A percentile compares a stretch with the other conserved stretches of the same genome.
These are phyloP conservation scores for Marchantia paleacea DNA, from an alignment of 225 moss, liverwort and hornwort species.

Conservation along the genomic window DNA sequence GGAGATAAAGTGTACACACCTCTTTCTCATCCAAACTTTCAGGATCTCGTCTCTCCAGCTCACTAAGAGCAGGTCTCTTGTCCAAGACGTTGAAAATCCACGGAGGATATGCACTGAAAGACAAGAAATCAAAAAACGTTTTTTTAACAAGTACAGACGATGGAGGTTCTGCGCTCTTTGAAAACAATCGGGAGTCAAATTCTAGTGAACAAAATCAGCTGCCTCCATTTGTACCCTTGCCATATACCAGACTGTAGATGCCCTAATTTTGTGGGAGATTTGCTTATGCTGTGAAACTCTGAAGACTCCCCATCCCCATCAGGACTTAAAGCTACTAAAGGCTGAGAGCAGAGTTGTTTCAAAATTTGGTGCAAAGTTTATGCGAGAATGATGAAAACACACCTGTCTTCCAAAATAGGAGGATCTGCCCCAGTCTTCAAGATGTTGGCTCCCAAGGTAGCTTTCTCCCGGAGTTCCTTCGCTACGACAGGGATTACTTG, in stretches of 20 bases:
- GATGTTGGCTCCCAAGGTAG: slow-evolving; percentile 83
- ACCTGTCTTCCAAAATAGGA: slow-evolving; percentile 66
- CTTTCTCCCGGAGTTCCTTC: slow-evolving; percentile 87
- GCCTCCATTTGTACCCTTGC: neutral
- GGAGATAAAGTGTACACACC: slow-evolving; percentile 21
- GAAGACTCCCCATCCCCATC: neutral
- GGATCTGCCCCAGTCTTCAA: slow-evolving; percentile 83
- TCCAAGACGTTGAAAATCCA: slow-evolving; percentile 72
- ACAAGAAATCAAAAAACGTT: neutral
- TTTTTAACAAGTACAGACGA: neutral
- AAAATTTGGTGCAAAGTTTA: neutral
- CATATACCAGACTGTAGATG: neutral
- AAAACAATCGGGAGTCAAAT: neutral
- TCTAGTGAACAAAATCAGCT: neutral
- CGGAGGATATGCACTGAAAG: slow-evolving; percentile 60
- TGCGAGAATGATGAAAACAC: neutral
- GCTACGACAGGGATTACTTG: slow-evolving; percentile 66
- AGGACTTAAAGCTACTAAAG: neutral
- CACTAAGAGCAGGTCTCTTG: slow-evolving; percentile 80
- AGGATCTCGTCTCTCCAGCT: slow-evolving; percentile 77
- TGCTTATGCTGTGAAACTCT: neutral
- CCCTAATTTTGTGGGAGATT: neutral
- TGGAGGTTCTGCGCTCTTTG: neutral
- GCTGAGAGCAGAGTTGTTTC: neutral
- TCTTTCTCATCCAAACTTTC: slow-evolving; percentile 60